Conservation (phyloP, 495 filamentous ascomycete species). For the Penicillium bialowiezense region DNA sequence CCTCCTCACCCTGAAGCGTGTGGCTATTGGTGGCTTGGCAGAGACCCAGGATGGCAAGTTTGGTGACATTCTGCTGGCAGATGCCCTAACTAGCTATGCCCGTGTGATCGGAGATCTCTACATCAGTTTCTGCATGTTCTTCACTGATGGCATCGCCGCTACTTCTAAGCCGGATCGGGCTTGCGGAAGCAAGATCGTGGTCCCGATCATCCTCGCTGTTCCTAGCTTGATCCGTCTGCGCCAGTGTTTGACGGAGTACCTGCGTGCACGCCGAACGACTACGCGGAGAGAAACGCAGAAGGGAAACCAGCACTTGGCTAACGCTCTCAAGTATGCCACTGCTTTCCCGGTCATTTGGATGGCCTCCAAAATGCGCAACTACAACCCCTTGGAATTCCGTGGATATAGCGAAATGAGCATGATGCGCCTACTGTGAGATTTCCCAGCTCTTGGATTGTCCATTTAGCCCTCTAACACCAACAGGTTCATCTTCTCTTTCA, state of each 20-base stretch:
- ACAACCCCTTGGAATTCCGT: constrained; percentile 49
- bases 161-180: constrained; percentile 76
- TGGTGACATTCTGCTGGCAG: constrained; percentile 89
- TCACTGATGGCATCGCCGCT: constrained; percentile 61
- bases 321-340: constrained; percentile 86
- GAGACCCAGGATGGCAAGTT: constrained; percentile 82
- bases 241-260: constrained; percentile 88
- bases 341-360: constrained; percentile 91
- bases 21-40: constrained; percentile 77
- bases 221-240: constrained; percentile 84
- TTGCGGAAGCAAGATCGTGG: constrained; percentile 71
- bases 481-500: constrained; percentile 59
- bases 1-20: constrained; percentile 65
- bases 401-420: constrained; percentile 56
- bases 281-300: constrained; percentile 49
- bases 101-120: constrained; percentile 89
- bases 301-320: constrained; percentile 84
- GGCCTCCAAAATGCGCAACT: constrained; percentile 67
- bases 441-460: not conserved
- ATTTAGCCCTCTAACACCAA: constrained; percentile 2
- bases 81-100: constrained; percentile 91
- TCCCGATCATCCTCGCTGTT: constrained; percentile 76
- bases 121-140: constrained; percentile 86
- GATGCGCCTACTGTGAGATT: constrained; percentile 52
- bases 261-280: constrained; percentile 59